phyloP scores from a whole-genome alignment of 257 asterid species.

The Rehmannia glutinosa region DNA sequence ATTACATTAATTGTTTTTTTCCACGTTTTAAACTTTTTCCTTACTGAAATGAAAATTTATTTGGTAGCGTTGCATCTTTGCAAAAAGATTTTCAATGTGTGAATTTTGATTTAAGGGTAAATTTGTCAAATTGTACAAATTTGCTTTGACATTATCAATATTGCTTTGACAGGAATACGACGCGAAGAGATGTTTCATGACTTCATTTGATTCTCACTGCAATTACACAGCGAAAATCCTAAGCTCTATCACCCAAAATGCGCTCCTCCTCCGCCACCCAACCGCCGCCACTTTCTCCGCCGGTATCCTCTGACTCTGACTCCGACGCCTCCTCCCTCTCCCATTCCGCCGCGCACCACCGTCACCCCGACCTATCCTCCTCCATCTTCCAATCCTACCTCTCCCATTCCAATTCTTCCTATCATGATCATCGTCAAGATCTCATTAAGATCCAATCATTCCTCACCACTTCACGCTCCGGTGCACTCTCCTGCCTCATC shows the following conservation, averaged over 20 bases:
- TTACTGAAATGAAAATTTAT: too few relatives aligned
- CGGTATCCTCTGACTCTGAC: constrained; percentile 65
- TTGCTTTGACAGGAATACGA: background rate
- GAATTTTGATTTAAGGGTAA: background rate
- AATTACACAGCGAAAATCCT: background rate
- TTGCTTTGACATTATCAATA: background rate
- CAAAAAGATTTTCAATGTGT: background rate
- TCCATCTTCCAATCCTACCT: constrained; percentile 84
- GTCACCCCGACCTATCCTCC: constrained; percentile 69
- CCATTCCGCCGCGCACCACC: constrained; percentile 29
- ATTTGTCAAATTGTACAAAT: background rate
- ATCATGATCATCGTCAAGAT: constrained; percentile 43
- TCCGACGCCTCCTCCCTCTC: constrained; percentile 30
- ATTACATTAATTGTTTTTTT: too few relatives aligned
- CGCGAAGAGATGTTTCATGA: background rate
- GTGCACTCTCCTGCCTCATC: constrained; percentile 93
- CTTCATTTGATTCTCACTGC: background rate
- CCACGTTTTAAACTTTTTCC: too few relatives aligned
- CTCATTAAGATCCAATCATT: constrained; percentile 87
- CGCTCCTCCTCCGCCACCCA: constrained; percentile 26
- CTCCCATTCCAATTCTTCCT: constrained; percentile 36
- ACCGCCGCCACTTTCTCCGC: constrained; percentile 30
- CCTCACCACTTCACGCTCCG: constrained; percentile 82
- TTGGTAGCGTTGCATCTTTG: too few relatives aligned
- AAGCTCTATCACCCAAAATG: constrained; percentile 32